Conservation (phyloP, 169 alveolate species). For the Fabrea salina region DNA sequence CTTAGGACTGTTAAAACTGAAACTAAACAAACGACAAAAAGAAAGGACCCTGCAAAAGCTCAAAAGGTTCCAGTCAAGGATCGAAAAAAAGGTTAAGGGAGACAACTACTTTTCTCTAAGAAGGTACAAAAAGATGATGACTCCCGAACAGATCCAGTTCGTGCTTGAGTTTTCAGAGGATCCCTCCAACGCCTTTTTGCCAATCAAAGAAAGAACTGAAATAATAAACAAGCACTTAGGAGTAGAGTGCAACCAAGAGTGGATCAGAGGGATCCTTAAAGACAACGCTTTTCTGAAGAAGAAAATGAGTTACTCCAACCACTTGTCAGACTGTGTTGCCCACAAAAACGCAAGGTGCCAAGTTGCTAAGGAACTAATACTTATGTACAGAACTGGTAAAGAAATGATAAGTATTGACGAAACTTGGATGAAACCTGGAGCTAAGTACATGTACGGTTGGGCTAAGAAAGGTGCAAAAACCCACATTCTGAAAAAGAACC, state of each 20-base stretch:
- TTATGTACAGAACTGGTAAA: not conserved
- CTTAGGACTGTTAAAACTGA: not conserved
- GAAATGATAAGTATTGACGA: constrained; percentile 20
- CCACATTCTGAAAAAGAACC: not conserved
- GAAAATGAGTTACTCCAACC: not conserved
- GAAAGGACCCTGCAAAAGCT: not conserved
- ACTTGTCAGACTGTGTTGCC: not conserved
- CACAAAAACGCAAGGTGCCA: constrained; percentile 4
- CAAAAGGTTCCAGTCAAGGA: not conserved
- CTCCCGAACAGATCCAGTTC: not conserved
- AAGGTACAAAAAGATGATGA: not conserved
- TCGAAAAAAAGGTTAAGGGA: not conserved
- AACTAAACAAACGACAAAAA: not conserved
- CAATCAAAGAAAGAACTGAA: not conserved
- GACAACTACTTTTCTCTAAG: not conserved
- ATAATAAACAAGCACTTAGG: not conserved
- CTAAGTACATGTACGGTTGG: not conserved
- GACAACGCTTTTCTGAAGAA: not conserved
- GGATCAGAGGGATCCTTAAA: not conserved
- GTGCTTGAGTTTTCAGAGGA: not conserved
- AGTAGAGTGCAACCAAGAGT: not conserved
- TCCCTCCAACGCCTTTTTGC: not conserved
- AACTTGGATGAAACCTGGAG: not conserved
- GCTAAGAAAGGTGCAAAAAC: not conserved
- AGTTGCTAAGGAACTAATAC: not conserved